A percentile compares a stretch with the other conserved stretches of the same genome.
Conservation (phyloP, 2,329 filamentous ascomycete species). For the Hypoxylon sp. region DNA sequence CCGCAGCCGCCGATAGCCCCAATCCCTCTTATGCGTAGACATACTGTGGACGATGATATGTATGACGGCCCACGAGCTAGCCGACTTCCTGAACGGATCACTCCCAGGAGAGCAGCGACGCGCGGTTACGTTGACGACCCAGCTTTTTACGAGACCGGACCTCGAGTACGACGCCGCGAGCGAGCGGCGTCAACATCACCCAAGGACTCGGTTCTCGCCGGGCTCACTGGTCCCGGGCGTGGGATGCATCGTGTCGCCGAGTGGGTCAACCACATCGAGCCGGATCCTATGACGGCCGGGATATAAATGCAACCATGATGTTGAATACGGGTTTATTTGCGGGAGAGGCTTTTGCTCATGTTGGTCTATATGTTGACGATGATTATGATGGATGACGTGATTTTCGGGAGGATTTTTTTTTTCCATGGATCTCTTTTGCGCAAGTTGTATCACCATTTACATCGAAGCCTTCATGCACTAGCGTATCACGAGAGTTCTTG, state of each 20-base stretch:
- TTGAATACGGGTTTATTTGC: slow-evolving; percentile 15
- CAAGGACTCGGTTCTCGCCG: slow-evolving; percentile 52
- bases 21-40: slow-evolving; percentile 56
- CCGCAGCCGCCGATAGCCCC: slow-evolving; percentile 47
- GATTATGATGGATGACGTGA: slow-evolving; percentile 31
- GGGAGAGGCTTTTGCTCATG: slow-evolving; percentile 11
- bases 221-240: slow-evolving; percentile 52
- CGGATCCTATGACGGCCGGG: slow-evolving; percentile 26
- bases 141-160: slow-evolving; percentile 43
- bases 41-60: slow-evolving; percentile 60
- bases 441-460: slow-evolving; percentile 45
- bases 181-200: slow-evolving; percentile 47
- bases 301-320: slow-evolving; percentile 22
- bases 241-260: slow-evolving; percentile 54
- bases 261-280: slow-evolving; percentile 52
- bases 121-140: slow-evolving; percentile 50
- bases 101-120: slow-evolving; percentile 47
- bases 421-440: slow-evolving; percentile 27
- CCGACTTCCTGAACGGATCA: slow-evolving; percentile 52
- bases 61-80: slow-evolving; percentile 55
- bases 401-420: slow-evolving; percentile 22
- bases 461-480: slow-evolving; percentile 24
- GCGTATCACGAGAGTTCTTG: slow-evolving; percentile 27
- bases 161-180: slow-evolving; percentile 47
- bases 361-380: slow-evolving; percentile 35